Conservation (phyloP, 768 basidiomycete genomes). For the Epithele typhae region DNA sequence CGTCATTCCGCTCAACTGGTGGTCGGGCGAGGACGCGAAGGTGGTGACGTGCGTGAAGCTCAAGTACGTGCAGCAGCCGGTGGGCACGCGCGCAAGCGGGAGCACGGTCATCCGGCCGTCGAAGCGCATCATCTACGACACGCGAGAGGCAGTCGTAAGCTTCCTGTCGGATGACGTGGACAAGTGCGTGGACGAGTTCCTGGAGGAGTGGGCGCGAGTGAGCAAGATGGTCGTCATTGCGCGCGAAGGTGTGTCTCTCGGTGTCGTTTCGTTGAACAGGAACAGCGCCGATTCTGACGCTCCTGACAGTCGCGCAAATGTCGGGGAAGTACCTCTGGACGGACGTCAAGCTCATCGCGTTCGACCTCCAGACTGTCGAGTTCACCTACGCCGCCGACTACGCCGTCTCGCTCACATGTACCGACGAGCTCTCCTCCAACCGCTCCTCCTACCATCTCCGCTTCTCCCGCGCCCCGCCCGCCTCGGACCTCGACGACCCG, state of each 20-base stretch:
- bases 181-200: conserved; percentile 84
- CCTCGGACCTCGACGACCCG: no score
- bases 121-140: conserved; percentile 86
- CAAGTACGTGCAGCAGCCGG: conserved; percentile 84
- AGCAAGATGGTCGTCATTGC: conserved; percentile 94
- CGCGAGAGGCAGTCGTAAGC: conserved; percentile 81
- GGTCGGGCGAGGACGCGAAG: conserved; percentile 75
- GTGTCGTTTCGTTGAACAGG: no score
- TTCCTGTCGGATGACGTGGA: conserved; percentile 86
- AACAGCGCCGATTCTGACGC: background rate
- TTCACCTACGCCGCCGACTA: conserved; percentile 78
- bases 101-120: conserved; percentile 72
- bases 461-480: conserved; percentile 50
- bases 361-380: conserved; percentile 90
- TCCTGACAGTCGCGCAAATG: conserved; percentile 72
- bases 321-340: conserved; percentile 65
- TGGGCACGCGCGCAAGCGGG: conserved; percentile 61
- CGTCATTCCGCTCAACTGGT: conserved; percentile 88
- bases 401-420: conserved; percentile 73
- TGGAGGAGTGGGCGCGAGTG: conserved; percentile 90
- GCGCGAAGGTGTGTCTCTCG: conserved; percentile 58
- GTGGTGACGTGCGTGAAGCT: conserved; percentile 89
- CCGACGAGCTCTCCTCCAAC: conserved; percentile 64
- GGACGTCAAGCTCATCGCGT: conserved; percentile 80
- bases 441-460: conserved; percentile 72